Evolutionary conservation across 345 rosid genomes (phyloP), one percentile per base, ranked within the genome.

Genomic region (Eucalyptus marginata): DNA sequence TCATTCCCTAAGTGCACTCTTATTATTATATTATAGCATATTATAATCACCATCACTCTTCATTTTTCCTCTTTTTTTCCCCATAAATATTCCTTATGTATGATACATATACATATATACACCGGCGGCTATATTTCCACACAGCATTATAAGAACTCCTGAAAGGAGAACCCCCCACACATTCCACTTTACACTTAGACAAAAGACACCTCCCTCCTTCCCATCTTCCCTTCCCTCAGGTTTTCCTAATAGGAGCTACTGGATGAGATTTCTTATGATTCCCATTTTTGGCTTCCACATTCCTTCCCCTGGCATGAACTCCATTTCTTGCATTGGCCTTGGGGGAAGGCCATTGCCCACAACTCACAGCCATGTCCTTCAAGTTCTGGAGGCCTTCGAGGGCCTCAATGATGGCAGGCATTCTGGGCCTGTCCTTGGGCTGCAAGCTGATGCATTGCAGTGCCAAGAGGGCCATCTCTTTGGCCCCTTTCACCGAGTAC

Each of bases 371-470:
- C 99, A 97, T 96, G 94, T 97, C 98, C 91, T 92, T 95, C 52
- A 93, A 93, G 36, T 92, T 90, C 49, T 93, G 92, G 27, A 96
- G 91, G 81, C 94, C 92, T 92, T 94, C 97, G 76, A 97, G 96
- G 7, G 94, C 86, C 51, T 96, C 96, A n/a, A 95, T 91, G 31
- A 96, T 62, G 62, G 93, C 92, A 15, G 94, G 92, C 99, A 96
- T 96, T 89, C 92, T 95, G 5, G 99, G 99, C 89, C 99, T 93
- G 90, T 97, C 98, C 91, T 93, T 97, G 29, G 99, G 99, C 91
- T 94, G 95, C 90, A 94, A 90, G 86, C 98, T 96, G 44, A 94
- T 91, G 93, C 99, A 97, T 24, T 94, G 97, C 18, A 91, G 88
- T 1, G 99, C 96, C 20, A 97, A 88, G 44, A 86, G 87, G 62